These are phyloP conservation scores for Umbelopsis ramanniana DNA, from an alignment of 192 early-diverging fungal species.

Conservation along the genomic window DNA sequence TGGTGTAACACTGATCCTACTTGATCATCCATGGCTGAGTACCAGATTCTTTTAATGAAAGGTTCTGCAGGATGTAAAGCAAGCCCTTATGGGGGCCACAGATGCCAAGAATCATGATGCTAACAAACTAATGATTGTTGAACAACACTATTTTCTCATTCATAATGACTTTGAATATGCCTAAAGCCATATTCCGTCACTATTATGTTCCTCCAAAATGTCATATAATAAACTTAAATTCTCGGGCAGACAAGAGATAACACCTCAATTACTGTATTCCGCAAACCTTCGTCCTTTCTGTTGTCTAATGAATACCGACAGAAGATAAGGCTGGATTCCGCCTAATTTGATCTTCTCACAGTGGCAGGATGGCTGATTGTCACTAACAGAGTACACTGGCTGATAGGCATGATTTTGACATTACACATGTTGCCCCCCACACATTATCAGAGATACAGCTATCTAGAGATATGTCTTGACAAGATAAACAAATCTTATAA, in stretches of 20 bases:
- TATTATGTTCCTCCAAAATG: neutral
- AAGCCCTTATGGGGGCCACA: too few species aligned
- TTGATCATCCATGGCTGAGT: neutral
- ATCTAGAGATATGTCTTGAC: neutral
- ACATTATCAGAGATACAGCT: neutral
- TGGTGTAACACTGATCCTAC: constrained; percentile 8
- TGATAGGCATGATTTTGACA: neutral
- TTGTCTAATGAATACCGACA: neutral
- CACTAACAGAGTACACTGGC: neutral
- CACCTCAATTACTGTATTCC: neutral
- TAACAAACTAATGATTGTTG: too few species aligned
- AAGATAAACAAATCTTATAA: neutral
- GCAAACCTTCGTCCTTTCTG: neutral
- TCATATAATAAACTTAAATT: neutral
- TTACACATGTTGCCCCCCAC: too few species aligned
- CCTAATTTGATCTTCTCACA: neutral
- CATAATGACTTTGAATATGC: too few species aligned
- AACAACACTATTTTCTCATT: too few species aligned
- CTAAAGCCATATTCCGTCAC: neutral
- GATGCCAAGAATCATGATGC: too few species aligned
- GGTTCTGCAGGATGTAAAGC: too few species aligned
- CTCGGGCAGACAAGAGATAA: neutral
- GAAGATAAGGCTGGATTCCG: neutral
- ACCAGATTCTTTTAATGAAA: too few species aligned
- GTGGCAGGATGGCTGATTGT: neutral